Evolutionary conservation across 768 basidiomycete genomes (phyloP).

Genomic region (Auricularia sp.): DNA sequence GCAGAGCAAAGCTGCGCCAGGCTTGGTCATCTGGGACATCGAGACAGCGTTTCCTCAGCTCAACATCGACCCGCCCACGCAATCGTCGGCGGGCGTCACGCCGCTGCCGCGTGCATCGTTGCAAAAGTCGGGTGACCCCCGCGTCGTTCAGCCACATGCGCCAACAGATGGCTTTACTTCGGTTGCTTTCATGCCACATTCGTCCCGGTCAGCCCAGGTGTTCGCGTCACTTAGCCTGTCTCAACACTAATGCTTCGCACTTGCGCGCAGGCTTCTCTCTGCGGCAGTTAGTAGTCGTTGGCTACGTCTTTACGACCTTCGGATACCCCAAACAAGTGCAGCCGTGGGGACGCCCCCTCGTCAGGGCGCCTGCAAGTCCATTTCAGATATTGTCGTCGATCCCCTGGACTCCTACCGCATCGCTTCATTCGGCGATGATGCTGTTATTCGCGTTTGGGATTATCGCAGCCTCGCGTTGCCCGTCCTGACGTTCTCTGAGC

Average conservation of each 20-base stretch:
- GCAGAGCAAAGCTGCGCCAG: constrained; percentile 48
- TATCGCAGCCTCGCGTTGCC: constrained; percentile 50
- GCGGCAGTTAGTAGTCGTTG: constrained; percentile 69
- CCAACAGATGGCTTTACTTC: constrained; percentile 63
- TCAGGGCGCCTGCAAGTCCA: constrained; percentile 45
- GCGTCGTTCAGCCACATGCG: constrained; percentile 20
- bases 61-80: neutral
- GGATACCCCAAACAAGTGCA: constrained; percentile 28
- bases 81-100: neutral
- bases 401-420: constrained; percentile 61
- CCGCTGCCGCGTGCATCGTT: neutral
- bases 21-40: constrained; percentile 69
- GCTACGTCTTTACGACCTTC: constrained; percentile 69
- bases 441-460: constrained; percentile 69
- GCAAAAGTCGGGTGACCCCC: neutral
- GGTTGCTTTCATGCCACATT: constrained; percentile 60
- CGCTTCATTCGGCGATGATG: constrained; percentile 59
- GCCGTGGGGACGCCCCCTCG: constrained; percentile 22
- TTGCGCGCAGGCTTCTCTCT: constrained; percentile 41
- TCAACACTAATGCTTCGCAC: constrained; percentile 8
- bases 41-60: constrained; percentile 24
- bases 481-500: constrained; percentile 62
- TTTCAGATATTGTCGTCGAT: constrained; percentile 62
- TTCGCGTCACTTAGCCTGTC: neutral
- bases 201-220: constrained; percentile 12